Conservation (phyloP, 495 filamentous ascomycete species). For the Aspergillus campestris region DNA sequence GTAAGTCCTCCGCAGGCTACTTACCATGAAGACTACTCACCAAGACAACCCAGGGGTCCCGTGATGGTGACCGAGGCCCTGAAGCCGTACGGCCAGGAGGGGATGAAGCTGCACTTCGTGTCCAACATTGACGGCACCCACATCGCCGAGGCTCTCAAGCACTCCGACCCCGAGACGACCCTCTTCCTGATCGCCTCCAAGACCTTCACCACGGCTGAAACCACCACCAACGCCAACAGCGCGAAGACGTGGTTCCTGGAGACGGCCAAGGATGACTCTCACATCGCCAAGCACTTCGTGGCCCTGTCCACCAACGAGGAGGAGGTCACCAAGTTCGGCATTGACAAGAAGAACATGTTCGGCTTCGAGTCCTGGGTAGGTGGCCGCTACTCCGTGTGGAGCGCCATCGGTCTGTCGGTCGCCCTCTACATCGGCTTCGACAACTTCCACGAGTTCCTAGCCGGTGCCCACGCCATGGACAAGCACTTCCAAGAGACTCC, state of each 20-base stretch:
- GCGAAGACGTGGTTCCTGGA: conserved; percentile 96
- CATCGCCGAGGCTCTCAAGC: conserved; percentile 83
- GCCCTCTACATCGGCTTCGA: conserved; percentile 92
- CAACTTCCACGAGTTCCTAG: conserved; percentile 94
- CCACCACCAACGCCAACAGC: conserved; percentile 89
- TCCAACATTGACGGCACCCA: conserved; percentile 99
- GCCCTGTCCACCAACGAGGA: conserved; percentile 92
- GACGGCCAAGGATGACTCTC: conserved; percentile 60
- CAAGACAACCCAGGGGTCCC: conserved; percentile 55
- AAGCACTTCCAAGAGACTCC: conserved; percentile 91
- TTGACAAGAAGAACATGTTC: conserved; percentile 98
- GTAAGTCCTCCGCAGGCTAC: conserved; percentile 42
- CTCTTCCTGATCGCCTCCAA: conserved; percentile 97
- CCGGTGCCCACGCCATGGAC: conserved; percentile 96
- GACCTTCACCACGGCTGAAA: conserved; percentile 99
- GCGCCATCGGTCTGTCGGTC: conserved; percentile 92
- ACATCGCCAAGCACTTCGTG: conserved; percentile 97
- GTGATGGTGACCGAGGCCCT: conserved; percentile 98
- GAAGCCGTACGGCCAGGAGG: conserved; percentile 81
- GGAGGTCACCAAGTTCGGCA: conserved; percentile 96
- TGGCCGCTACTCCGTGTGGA: conserved; percentile 97
- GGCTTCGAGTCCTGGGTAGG: conserved; percentile 98
- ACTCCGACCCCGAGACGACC: conserved; percentile 90
- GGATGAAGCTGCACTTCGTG: conserved; percentile 89
- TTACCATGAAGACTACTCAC: no score